A percentile compares a stretch with the other conserved stretches of the same genome.
Evolutionary conservation across 2,329 filamentous ascomycete genomes (phyloP).

Genomic region (Paraphaeosphaeria sporulosa): DNA sequence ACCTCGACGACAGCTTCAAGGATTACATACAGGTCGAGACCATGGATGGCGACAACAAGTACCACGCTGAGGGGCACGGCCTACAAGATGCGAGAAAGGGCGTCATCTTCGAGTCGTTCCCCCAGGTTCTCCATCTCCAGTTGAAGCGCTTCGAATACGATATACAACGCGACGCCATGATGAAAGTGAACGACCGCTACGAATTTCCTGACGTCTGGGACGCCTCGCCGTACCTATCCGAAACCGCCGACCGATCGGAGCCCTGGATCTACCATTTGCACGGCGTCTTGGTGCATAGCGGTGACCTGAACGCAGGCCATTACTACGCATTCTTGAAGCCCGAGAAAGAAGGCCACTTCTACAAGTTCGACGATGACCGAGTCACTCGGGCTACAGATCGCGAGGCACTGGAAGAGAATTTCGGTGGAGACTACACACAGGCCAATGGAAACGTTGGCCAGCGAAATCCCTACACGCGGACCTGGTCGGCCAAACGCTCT

Average conservation of each 20-base stretch:
- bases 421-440: constrained; percentile 81
- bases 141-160: constrained; percentile 99
- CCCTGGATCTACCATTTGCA: constrained; percentile 92
- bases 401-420: constrained; percentile 96
- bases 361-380: constrained; percentile 96
- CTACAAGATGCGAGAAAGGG: constrained; percentile 97
- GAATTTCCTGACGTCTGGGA: constrained; percentile 88
- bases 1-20: constrained; percentile 90
- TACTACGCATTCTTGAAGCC: constrained; percentile 97
- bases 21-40: constrained; percentile 98
- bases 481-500: constrained; percentile 70
- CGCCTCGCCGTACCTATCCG: constrained; percentile 84
- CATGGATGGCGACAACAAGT: constrained; percentile 97
- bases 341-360: constrained; percentile 90
- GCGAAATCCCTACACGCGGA: constrained; percentile 70
- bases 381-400: constrained; percentile 92
- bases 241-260: constrained; percentile 86
- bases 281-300: constrained; percentile 94
- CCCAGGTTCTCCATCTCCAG: constrained; percentile 91
- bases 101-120: constrained; percentile 95
- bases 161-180: constrained; percentile 94
- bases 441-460: constrained; percentile 64
- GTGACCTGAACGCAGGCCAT: constrained; percentile 95
- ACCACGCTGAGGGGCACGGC: constrained; percentile 89
- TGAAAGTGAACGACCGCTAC: constrained; percentile 96